Percentiles rank a stretch among this genome's conserved stretches.
Conservation (phyloP, 2,329 filamentous ascomycete species). For the Celoporthe dispersa region DNA sequence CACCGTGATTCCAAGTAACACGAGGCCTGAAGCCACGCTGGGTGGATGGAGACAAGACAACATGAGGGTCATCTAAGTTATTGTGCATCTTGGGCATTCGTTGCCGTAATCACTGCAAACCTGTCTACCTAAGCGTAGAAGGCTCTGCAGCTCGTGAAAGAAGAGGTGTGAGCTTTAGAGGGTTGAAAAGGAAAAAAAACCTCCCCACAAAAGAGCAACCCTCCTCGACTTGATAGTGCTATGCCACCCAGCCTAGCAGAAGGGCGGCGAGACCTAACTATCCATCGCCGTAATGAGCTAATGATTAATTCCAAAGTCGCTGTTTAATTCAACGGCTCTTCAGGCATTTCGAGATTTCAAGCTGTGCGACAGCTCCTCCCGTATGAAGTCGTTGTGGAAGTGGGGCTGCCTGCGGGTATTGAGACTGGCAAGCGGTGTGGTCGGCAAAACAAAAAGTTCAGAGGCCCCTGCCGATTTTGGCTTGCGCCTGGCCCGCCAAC, state of each 20-base stretch:
- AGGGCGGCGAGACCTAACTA: background rate
- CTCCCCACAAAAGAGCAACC: no score
- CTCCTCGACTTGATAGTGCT: background rate
- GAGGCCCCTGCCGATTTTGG: background rate
- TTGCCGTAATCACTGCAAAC: background rate
- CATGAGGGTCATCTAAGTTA: background rate
- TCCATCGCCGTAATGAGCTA: background rate
- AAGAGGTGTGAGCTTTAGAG: background rate
- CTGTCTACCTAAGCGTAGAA: background rate
- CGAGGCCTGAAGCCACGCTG: background rate
- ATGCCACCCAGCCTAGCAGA: background rate
- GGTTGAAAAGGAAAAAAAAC: background rate
- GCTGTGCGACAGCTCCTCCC: slow-evolving; percentile 10
- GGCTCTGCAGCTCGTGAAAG: background rate
- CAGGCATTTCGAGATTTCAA: slow-evolving; percentile 7
- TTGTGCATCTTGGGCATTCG: background rate
- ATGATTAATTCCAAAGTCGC: background rate
- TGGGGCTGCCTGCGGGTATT: background rate
- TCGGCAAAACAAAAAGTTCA: slow-evolving; percentile 26
- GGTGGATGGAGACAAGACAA: background rate
- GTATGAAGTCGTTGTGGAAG: slow-evolving; percentile 14
- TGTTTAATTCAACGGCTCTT: background rate
- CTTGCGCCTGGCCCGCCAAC: slow-evolving; percentile 12
- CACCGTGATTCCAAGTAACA: background rate
- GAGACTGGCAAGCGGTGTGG: slow-evolving; percentile 23